Percentiles rank a stretch among this genome's conserved stretches.
Evolutionary conservation across 371 early-diverging fungal species (phyloP).

Genomic region (Sporodiniella umbellata): DNA sequence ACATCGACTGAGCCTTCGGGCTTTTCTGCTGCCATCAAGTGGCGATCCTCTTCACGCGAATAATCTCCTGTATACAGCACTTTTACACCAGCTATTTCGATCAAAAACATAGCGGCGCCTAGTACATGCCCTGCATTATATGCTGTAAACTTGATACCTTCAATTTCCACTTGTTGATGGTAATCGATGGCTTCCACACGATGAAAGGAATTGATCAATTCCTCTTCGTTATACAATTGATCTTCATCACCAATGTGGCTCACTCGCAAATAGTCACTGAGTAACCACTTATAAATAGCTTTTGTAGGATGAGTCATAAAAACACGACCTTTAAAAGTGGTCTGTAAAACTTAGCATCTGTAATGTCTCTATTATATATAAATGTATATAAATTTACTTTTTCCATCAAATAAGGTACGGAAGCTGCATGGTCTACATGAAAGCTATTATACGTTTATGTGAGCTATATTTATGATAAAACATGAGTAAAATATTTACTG

Average conservation of each 20-base stretch:
- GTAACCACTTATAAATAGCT: slow-evolving; percentile 98
- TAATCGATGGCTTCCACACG: slow-evolving; percentile 98
- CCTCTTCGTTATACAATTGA: slow-evolving; percentile 95
- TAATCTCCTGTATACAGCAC: slow-evolving; percentile 99
- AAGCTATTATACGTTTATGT: slow-evolving; percentile 86
- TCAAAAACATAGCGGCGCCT: slow-evolving; percentile 99
- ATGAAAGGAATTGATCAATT: slow-evolving; percentile 88
- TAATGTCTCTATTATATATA: neutral
- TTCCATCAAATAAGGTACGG: slow-evolving; percentile 98
- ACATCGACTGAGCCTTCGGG: slow-evolving; percentile 91
- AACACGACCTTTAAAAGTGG: slow-evolving; percentile 96
- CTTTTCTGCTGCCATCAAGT: slow-evolving; percentile 98
- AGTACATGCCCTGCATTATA: slow-evolving; percentile 99
- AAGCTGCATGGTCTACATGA: slow-evolving; percentile 99
- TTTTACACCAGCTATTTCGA: slow-evolving; percentile 97
- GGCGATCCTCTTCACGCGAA: slow-evolving; percentile 99
- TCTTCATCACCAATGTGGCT: slow-evolving; percentile 88
- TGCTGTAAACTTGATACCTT: slow-evolving; percentile 95
- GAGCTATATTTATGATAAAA: neutral
- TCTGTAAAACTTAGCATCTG: slow-evolving; percentile 51
- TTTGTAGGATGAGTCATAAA: slow-evolving; percentile 99
- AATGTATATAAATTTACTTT: slow-evolving; percentile 53
- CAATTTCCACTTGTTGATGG: slow-evolving; percentile 96
- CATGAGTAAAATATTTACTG: slow-evolving; percentile 64
- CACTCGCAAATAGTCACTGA: slow-evolving; percentile 97